A percentile compares a stretch with the other conserved stretches of the same genome.
These are phyloP conservation scores for Gastroboletus turbinatus DNA, from an alignment of 1,284 basidiomycete genomes.

Conservation along the genomic window DNA sequence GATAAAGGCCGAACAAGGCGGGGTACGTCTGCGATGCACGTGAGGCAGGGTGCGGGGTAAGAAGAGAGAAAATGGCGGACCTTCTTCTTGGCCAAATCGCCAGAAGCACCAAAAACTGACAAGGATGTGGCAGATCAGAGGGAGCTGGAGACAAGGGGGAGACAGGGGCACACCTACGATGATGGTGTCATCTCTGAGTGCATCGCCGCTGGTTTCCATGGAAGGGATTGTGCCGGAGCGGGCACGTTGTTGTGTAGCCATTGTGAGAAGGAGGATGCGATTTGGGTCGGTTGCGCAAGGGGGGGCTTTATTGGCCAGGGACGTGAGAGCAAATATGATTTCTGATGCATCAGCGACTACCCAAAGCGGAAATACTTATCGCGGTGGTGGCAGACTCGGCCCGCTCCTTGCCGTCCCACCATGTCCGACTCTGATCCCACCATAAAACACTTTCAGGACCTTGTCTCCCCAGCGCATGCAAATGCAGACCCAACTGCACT, in stretches of 20 bases:
- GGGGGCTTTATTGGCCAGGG: slow-evolving; percentile 22
- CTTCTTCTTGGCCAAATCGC: slow-evolving; percentile 99
- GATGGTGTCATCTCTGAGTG: slow-evolving; percentile 83
- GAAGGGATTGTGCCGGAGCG: slow-evolving; percentile 82
- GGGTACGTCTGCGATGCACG: slow-evolving; percentile 75
- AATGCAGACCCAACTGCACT: slow-evolving; percentile 51
- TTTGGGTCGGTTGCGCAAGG: not conserved
- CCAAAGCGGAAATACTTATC: slow-evolving; percentile 6
- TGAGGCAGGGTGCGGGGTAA: slow-evolving; percentile 16
- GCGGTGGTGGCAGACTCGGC: not conserved
- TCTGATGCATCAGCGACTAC: slow-evolving; percentile 3
- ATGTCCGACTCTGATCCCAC: slow-evolving; percentile 45
- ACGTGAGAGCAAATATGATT: slow-evolving; percentile 26
- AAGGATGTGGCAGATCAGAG: slow-evolving; percentile 17
- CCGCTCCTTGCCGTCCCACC: slow-evolving; percentile 11
- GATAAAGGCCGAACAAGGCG: slow-evolving; percentile 87
- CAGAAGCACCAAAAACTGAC: slow-evolving; percentile 92
- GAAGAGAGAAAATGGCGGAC: slow-evolving; percentile 40
- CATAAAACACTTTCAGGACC: slow-evolving; percentile 59
- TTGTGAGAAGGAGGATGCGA: slow-evolving; percentile 2
- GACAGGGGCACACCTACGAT: slow-evolving; percentile 67
- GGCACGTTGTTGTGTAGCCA: slow-evolving; percentile 46
- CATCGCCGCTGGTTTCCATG: slow-evolving; percentile 73
- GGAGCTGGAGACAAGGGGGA: slow-evolving; percentile 4
- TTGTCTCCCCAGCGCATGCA: slow-evolving; percentile 48